phyloP scores from a whole-genome alignment of 345 rosid genomes.

The Diplotaxis tenuifolia region DNA sequence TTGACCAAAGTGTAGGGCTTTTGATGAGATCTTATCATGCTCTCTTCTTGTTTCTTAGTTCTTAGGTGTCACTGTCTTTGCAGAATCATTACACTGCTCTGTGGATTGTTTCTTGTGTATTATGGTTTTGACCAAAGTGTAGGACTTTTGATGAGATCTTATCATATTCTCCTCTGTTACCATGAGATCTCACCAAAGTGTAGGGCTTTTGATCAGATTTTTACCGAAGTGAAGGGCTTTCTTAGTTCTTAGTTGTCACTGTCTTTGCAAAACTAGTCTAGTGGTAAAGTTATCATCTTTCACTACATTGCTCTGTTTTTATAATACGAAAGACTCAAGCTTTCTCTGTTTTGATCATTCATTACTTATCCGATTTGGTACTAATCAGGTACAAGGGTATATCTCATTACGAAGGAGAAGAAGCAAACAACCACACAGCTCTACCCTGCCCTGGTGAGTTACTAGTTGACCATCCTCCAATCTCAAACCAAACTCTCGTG shows the following conservation, averaged over 20 bases:
- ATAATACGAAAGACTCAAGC: background rate
- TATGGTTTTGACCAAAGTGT: background rate
- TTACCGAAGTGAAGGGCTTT: too few species aligned
- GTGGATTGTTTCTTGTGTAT: background rate
- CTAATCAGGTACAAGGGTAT: constrained; percentile 94
- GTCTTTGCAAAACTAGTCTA: background rate
- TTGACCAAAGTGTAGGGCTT: background rate
- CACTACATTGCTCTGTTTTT: constrained; percentile 8
- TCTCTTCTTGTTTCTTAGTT: background rate
- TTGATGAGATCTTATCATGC: background rate
- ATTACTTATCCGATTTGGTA: constrained; percentile 6
- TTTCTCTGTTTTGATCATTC: background rate
- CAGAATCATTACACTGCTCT: background rate
- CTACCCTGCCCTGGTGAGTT: constrained; percentile 96
- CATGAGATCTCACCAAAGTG: too few species aligned
- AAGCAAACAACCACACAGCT: constrained; percentile 67
- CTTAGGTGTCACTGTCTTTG: background rate
- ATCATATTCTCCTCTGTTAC: too few species aligned
- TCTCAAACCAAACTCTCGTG: constrained; percentile 60
- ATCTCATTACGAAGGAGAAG: constrained; percentile 81
- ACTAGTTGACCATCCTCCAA: constrained; percentile 76
- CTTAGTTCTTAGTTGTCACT: background rate
- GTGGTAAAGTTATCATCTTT: background rate
- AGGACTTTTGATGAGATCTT: too few species aligned
- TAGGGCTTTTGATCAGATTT: background rate